phyloP scores from a whole-genome alignment of 176 grass and related monocot species.

The Eragrostis nindensis region DNA sequence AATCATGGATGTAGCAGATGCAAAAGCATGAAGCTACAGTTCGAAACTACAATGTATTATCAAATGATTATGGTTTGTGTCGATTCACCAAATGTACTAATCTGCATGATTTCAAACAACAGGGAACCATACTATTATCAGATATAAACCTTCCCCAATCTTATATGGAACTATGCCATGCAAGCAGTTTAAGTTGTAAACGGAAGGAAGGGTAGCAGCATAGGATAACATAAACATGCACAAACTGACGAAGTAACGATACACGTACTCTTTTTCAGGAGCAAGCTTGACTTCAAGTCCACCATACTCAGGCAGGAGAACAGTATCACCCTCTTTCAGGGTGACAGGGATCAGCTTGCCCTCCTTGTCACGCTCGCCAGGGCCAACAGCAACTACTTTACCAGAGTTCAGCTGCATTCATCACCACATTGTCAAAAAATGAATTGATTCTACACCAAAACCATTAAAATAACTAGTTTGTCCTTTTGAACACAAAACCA shows the following conservation, averaged over 20 bases:
- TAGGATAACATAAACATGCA: background rate
- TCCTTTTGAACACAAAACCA: background rate
- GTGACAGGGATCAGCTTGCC: conserved; percentile 79
- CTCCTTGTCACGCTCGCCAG: conserved; percentile 67
- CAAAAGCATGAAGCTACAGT: background rate
- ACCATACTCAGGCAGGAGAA: conserved; percentile 93
- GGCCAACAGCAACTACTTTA: conserved; percentile 89
- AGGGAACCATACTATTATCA: background rate
- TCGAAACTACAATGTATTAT: background rate
- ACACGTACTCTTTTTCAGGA: conserved; percentile 77
- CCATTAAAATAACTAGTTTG: background rate
- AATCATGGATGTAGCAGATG: background rate
- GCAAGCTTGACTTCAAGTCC: conserved; percentile 92
- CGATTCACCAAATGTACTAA: background rate
- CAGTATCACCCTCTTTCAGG: conserved; percentile 91
- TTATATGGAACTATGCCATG: background rate
- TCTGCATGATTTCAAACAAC: background rate
- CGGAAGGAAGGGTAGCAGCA: background rate
- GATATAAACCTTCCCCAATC: too few species aligned
- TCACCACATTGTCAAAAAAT: background rate
- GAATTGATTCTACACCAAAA: background rate
- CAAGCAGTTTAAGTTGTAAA: background rate
- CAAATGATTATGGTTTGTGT: background rate
- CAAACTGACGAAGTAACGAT: background rate
- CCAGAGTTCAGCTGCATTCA: conserved; percentile 73